Evolutionary conservation across 192 early-diverging fungal genomes (phyloP).

Genomic region (Coemansia sp.): DNA sequence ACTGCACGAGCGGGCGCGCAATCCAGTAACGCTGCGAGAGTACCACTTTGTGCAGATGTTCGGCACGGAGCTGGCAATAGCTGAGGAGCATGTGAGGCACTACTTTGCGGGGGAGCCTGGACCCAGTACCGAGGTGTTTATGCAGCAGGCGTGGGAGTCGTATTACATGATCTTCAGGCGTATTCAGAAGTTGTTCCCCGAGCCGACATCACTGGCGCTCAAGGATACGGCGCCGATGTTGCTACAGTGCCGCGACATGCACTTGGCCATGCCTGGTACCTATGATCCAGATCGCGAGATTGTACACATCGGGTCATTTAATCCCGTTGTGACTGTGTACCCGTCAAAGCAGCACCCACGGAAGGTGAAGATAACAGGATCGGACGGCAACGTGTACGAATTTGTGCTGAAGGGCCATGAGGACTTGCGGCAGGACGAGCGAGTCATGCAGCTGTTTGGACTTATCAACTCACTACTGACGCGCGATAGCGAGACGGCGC

Average conservation of each 20-base stretch:
- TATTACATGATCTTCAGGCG: slow-evolving; percentile 76
- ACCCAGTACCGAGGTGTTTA: slow-evolving; percentile 71
- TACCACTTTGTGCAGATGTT: slow-evolving; percentile 89
- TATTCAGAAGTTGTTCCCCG: slow-evolving; percentile 80
- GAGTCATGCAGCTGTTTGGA: slow-evolving; percentile 98
- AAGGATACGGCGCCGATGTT: slow-evolving; percentile 89
- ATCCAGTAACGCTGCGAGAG: slow-evolving; percentile 87
- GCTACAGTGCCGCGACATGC: slow-evolving; percentile 77
- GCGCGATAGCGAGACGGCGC: slow-evolving; percentile 83
- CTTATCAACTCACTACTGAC: slow-evolving; percentile 90
- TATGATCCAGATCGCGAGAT: slow-evolving; percentile 85
- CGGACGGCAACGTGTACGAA: slow-evolving; percentile 85
- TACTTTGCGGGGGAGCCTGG: slow-evolving; percentile 58
- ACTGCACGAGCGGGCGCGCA: slow-evolving; percentile 68
- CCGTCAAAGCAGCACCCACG: slow-evolving; percentile 92
- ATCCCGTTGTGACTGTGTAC: slow-evolving; percentile 77
- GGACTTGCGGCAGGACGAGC: slow-evolving; percentile 95
- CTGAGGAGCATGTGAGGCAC: slow-evolving; percentile 80
- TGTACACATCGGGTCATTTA: slow-evolving; percentile 80
- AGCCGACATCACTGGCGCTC: slow-evolving; percentile 76
- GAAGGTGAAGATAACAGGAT: slow-evolving; percentile 77
- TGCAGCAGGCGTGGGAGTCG: slow-evolving; percentile 93
- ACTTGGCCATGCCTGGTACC: slow-evolving; percentile 83
- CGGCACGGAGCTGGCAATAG: slow-evolving; percentile 82
- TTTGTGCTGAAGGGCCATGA: slow-evolving; percentile 95